A percentile compares a stretch with the other conserved stretches of the same genome.
Evolutionary conservation across 805 yeast genomes (phyloP).

Genomic region (Novakomyces olei): DNA sequence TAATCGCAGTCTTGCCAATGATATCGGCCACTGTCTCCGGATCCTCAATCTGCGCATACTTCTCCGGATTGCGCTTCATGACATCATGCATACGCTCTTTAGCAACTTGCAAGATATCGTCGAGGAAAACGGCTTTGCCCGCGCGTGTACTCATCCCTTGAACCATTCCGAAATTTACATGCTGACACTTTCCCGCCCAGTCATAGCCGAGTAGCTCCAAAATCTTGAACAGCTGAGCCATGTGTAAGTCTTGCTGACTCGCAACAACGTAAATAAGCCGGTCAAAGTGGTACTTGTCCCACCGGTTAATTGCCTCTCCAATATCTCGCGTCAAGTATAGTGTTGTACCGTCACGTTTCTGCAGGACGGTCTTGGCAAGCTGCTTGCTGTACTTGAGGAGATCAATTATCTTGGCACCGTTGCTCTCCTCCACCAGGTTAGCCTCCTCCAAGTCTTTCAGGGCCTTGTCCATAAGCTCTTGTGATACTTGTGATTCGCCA

Average conservation of each 20-base stretch:
- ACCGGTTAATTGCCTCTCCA: slow-evolving; percentile 86
- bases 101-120: slow-evolving; percentile 79
- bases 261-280: slow-evolving; percentile 94
- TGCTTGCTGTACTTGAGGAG: slow-evolving; percentile 69
- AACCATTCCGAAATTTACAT: slow-evolving; percentile 92
- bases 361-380: slow-evolving; percentile 77
- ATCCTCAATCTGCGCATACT: slow-evolving; percentile 77
- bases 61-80: slow-evolving; percentile 75
- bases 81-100: slow-evolving; percentile 88
- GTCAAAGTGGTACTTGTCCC: slow-evolving; percentile 64
- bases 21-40: slow-evolving; percentile 91
- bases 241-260: slow-evolving; percentile 84
- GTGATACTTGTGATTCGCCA: slow-evolving; percentile 87
- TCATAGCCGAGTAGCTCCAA: slow-evolving; percentile 71
- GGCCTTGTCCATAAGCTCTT: slow-evolving; percentile 45
- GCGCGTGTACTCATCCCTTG: slow-evolving; percentile 95
- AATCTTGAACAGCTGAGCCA: slow-evolving; percentile 83
- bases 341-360: slow-evolving; percentile 89
- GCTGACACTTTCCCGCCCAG: slow-evolving; percentile 65
- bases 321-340: slow-evolving; percentile 87
- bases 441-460: slow-evolving; percentile 39
- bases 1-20: slow-evolving; percentile 89
- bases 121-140: slow-evolving; percentile 96
- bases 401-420: slow-evolving; percentile 78
- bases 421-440: slow-evolving; percentile 58